Evolutionary conservation across 1,284 basidiomycete species (phyloP).

Genomic region (Mycosarcoma maydis): DNA sequence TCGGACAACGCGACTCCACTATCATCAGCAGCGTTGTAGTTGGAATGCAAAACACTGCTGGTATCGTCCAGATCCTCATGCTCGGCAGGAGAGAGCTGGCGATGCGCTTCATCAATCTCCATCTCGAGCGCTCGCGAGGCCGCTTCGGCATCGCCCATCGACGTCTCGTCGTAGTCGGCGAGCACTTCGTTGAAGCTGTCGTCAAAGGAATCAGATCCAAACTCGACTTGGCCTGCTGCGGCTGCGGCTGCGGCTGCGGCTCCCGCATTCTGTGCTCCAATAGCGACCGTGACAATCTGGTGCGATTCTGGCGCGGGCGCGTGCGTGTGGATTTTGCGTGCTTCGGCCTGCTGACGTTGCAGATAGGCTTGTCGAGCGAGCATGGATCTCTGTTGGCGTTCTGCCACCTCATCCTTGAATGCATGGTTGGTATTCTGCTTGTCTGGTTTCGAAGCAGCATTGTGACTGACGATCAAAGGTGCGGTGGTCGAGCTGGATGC

Average conservation of each 20-base stretch:
- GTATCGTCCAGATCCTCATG: neutral
- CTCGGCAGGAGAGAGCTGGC: neutral
- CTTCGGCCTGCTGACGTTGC: constrained; percentile 31
- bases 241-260: constrained; percentile 5
- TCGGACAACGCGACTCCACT: constrained; percentile 30
- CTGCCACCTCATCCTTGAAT: constrained; percentile 9
- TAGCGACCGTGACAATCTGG: constrained; percentile 2
- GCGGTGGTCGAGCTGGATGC: neutral
- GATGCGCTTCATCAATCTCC: constrained; percentile 26
- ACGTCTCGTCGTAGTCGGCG: constrained; percentile 35
- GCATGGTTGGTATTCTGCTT: neutral
- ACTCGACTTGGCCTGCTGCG: too few relatives aligned
- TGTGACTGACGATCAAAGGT: neutral
- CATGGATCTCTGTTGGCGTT: constrained; percentile 37
- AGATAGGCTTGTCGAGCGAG: constrained; percentile 36
- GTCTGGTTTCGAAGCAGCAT: neutral
- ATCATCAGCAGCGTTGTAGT: constrained; percentile 28
- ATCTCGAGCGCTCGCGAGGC: constrained; percentile 38
- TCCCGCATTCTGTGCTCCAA: neutral
- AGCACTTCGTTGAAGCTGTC: constrained; percentile 30
- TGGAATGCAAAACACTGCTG: neutral
- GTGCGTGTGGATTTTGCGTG: too few relatives aligned
- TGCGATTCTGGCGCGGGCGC: constrained; percentile 2
- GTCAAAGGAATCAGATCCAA: constrained; percentile 39
- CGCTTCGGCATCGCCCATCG: constrained; percentile 37